Conservation (phyloP, 495 filamentous ascomycete genomes). For the Amphirosellinia nigrospora region DNA sequence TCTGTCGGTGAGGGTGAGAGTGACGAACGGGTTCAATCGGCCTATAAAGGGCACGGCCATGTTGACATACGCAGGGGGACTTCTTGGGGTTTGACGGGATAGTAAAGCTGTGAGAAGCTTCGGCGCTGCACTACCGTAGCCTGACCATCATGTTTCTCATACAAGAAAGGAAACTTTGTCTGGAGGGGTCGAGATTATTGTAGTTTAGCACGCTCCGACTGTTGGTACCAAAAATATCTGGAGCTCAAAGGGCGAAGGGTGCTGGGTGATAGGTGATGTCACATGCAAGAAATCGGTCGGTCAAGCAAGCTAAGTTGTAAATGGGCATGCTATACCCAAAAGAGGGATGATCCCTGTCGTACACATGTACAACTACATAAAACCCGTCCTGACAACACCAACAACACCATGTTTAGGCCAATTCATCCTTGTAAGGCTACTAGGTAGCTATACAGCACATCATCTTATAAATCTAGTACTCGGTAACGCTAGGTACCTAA, state of each 20-base stretch:
- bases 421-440: too few species aligned
- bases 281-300: constrained; percentile 30
- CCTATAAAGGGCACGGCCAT: constrained; percentile 84
- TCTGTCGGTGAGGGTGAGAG: constrained; percentile 1
- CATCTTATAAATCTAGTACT: too few species aligned
- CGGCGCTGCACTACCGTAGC: constrained; percentile 33
- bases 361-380: background rate
- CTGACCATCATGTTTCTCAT: constrained; percentile 31
- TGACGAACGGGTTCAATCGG: constrained; percentile 72
- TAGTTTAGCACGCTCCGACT: background rate
- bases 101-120: constrained; percentile 25
- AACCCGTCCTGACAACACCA: too few species aligned
- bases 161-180: background rate
- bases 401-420: too few species aligned
- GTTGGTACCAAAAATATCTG: background rate
- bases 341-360: constrained; percentile 13
- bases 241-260: background rate
- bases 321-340: constrained; percentile 1
- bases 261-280: too few species aligned
- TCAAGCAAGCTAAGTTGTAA: background rate
- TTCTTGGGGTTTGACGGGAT: background rate
- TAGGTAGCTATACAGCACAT: too few species aligned
- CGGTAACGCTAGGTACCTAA: too few species aligned
- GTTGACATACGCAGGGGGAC: constrained; percentile 47
- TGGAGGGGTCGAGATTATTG: background rate